Percentiles rank a stretch among this genome's conserved stretches.
Evolutionary conservation across 495 filamentous ascomycete species (phyloP).

Genomic region (Aspergillus cristatus): DNA sequence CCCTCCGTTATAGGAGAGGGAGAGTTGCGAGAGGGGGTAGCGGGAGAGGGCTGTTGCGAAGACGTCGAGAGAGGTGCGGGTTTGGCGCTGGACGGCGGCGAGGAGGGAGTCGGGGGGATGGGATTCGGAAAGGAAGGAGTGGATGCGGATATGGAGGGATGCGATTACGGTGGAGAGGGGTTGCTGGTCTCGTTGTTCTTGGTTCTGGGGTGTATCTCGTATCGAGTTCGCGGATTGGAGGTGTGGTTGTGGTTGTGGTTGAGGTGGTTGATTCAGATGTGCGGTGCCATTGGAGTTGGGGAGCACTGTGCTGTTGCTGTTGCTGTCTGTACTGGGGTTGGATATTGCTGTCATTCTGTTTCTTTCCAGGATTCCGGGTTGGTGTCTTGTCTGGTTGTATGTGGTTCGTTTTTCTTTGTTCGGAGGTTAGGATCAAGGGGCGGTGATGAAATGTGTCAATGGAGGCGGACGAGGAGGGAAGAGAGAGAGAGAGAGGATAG

Average conservation of each 20-base stretch:
- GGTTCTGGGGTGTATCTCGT: not conserved
- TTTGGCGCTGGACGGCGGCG: slow-evolving; percentile 61
- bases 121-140: slow-evolving; percentile 56
- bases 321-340: not conserved
- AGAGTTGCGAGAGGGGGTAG: slow-evolving; percentile 70
- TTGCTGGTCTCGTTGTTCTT: not conserved
- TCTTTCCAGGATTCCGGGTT: no score
- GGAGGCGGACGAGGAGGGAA: no score
- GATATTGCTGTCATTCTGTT: no score
- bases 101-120: slow-evolving; percentile 45
- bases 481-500: no score
- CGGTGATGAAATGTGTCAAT: no score
- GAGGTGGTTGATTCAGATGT: no score
- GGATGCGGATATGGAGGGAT: slow-evolving; percentile 53
- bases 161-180: slow-evolving; percentile 43
- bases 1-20: slow-evolving; percentile 93
- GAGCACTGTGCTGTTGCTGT: not conserved
- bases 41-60: slow-evolving; percentile 59
- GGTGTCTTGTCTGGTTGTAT: no score
- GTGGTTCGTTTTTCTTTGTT: not conserved
- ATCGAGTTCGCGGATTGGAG: not conserved
- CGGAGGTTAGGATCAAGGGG: no score
- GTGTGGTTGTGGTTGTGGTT: slow-evolving; percentile 10
- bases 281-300: slow-evolving; percentile 1
- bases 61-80: slow-evolving; percentile 57